phyloP scores from a whole-genome alignment of 1,284 basidiomycete genomes.

The Phenoliferia sp. region DNA sequence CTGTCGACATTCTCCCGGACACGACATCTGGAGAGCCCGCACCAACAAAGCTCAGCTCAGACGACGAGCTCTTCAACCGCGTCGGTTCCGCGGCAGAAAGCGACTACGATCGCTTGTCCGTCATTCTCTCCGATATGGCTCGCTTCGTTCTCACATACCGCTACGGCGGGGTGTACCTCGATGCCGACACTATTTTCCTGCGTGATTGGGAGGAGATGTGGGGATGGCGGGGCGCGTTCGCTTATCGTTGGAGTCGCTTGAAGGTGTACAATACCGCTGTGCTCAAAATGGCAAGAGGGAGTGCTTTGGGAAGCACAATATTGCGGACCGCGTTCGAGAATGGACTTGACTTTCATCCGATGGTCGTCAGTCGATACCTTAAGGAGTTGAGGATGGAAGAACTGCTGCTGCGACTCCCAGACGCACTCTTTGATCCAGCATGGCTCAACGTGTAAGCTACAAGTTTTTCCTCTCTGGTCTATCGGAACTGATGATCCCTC shows the following conservation, averaged over 20 bases:
- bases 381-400: slow-evolving; percentile 70
- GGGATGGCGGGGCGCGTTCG: slow-evolving; percentile 81
- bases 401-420: slow-evolving; percentile 68
- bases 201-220: slow-evolving; percentile 89
- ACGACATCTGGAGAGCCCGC: slow-evolving; percentile 8
- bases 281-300: slow-evolving; percentile 72
- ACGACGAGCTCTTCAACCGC: slow-evolving; percentile 49
- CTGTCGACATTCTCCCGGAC: slow-evolving; percentile 20
- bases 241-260: slow-evolving; percentile 76
- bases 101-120: slow-evolving; percentile 67
- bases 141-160: slow-evolving; percentile 79
- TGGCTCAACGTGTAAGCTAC: slow-evolving; percentile 63
- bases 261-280: slow-evolving; percentile 83
- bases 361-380: slow-evolving; percentile 72
- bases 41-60: slow-evolving; percentile 10
- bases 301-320: slow-evolving; percentile 72
- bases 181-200: slow-evolving; percentile 77
- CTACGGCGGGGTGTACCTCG: slow-evolving; percentile 79
- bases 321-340: slow-evolving; percentile 82
- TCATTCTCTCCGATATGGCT: slow-evolving; percentile 81
- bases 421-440: slow-evolving; percentile 79
- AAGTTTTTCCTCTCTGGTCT: background rate
- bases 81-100: slow-evolving; percentile 67
- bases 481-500: background rate
- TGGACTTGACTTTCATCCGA: slow-evolving; percentile 78